phyloP scores from a whole-genome alignment of 768 basidiomycete genomes.

The Lentinula aciculospora region DNA sequence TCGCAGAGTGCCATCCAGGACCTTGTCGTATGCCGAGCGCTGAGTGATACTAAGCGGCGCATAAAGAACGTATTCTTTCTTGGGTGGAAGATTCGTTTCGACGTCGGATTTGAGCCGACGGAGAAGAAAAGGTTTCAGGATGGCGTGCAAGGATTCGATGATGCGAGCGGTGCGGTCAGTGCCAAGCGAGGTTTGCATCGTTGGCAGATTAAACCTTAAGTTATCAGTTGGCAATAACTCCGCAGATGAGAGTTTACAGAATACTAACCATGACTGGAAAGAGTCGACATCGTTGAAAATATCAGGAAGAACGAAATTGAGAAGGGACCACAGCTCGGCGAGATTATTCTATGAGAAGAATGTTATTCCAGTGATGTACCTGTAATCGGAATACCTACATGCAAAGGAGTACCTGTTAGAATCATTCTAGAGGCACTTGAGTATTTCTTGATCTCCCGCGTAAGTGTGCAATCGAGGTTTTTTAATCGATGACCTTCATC shows the following conservation, averaged over 20 bases:
- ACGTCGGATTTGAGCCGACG: conserved; percentile 92
- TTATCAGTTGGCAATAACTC: conserved; percentile 16
- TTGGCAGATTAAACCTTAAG: conserved; percentile 66
- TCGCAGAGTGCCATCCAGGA: conserved; percentile 68
- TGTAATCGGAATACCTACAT: conserved; percentile 45
- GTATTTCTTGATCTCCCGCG: conserved; percentile 87
- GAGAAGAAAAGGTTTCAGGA: conserved; percentile 93
- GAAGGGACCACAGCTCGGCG: conserved; percentile 88
- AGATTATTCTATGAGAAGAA: conserved; percentile 82
- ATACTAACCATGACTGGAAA: conserved; percentile 80
- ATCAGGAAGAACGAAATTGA: conserved; percentile 94
- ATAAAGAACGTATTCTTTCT: conserved; percentile 93
- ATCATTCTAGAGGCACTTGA: conserved; percentile 84
- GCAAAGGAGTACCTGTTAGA: conserved; percentile 92
- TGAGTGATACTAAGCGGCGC: conserved; percentile 83
- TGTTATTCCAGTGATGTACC: not conserved
- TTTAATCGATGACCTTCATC: conserved; percentile 95
- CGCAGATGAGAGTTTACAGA: conserved; percentile 13
- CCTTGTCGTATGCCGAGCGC: conserved; percentile 77
- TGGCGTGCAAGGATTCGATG: conserved; percentile 77
- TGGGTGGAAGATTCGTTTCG: conserved; percentile 71
- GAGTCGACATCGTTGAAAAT: conserved; percentile 86
- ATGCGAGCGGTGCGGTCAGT: conserved; percentile 57
- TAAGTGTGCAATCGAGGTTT: conserved; percentile 88
- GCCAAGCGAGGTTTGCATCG: conserved; percentile 50